Conservation (phyloP, 441 rosid species). For the Euphorbia schlechtendalii region DNA sequence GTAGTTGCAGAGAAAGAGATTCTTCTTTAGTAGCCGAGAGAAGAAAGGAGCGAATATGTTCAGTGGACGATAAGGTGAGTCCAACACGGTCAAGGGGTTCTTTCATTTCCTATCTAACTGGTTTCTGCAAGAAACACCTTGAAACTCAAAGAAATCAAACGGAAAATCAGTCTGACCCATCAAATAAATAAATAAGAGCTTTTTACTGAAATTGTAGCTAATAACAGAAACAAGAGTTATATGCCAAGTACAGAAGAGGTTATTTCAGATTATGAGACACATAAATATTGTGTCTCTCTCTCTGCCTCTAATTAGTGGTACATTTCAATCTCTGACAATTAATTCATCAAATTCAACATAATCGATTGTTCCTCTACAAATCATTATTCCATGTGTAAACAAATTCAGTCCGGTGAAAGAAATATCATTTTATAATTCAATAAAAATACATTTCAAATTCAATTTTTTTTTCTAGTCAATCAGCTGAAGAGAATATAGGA, state of each 20-base stretch:
- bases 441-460: no score
- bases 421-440: no score
- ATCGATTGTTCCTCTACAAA: no score
- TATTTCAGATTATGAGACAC: no score
- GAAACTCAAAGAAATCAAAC: neutral
- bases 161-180: neutral
- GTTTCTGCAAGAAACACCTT: neutral
- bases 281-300: neutral
- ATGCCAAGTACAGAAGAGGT: no score
- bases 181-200: neutral
- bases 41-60: slow-evolving; percentile 51
- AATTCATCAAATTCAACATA: neutral
- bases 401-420: no score
- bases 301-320: neutral
- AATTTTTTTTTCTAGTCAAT: no score
- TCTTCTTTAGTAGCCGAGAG: slow-evolving; percentile 40
- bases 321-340: neutral
- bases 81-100: slow-evolving; percentile 33
- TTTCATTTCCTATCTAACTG: slow-evolving; percentile 25
- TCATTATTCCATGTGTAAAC: no score
- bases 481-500: no score
- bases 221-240: neutral
- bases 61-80: slow-evolving; percentile 41
- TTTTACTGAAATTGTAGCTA: neutral
- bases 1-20: slow-evolving; percentile 41